These are phyloP conservation scores for Aspergillus sojae DNA, from an alignment of 2,329 filamentous ascomycete species.

Conservation along the genomic window DNA sequence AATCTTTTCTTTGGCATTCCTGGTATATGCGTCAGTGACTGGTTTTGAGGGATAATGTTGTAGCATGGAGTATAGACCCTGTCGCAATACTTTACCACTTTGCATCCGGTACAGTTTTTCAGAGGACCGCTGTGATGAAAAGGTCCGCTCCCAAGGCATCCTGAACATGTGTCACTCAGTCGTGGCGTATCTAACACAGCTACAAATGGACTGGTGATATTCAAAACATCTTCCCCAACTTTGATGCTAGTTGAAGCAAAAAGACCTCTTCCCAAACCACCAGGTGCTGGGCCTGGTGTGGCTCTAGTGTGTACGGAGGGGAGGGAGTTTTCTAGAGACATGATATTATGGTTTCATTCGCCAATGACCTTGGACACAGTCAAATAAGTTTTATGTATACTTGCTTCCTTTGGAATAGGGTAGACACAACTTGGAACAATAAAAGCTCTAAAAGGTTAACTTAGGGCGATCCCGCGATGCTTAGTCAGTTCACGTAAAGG, in stretches of 20 bases:
- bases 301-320: conserved; percentile 24
- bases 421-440: no score
- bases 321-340: background rate
- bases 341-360: background rate
- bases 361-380: background rate
- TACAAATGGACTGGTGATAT: conserved; percentile 55
- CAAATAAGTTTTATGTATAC: background rate
- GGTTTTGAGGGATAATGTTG: background rate
- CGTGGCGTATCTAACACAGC: conserved; percentile 56
- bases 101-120: conserved; percentile 61
- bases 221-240: conserved; percentile 53
- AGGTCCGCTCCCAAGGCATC: conserved; percentile 54
- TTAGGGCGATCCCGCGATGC: background rate
- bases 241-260: conserved; percentile 55
- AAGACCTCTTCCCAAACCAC: conserved; percentile 54
- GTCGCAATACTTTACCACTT: conserved; percentile 61
- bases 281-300: conserved; percentile 24
- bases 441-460: background rate
- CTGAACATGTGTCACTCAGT: conserved; percentile 59
- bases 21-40: conserved; percentile 31
- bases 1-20: conserved; percentile 62
- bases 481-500: background rate
- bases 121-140: conserved; percentile 34
- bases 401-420: background rate
- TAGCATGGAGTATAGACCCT: conserved; percentile 44